phyloP scores from a whole-genome alignment of 306 rosid genomes.

The Comarum palustre region DNA sequence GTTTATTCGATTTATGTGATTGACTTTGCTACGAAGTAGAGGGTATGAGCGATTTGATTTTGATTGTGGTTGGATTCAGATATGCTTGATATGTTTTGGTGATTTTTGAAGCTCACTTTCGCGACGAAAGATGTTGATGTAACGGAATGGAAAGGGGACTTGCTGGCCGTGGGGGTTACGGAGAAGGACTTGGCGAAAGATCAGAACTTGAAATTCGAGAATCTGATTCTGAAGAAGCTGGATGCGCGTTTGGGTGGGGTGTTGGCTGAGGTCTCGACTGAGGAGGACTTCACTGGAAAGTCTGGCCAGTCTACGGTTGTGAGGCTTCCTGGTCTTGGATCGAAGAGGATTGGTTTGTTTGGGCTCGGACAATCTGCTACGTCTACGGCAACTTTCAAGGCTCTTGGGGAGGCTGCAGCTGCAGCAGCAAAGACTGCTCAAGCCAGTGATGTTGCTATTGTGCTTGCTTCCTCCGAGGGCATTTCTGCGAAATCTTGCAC shows the following conservation, averaged over 20 bases:
- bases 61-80: background rate
- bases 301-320: slow-evolving; percentile 73
- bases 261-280: slow-evolving; percentile 79
- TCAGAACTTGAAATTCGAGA: slow-evolving; percentile 59
- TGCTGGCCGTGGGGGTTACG: slow-evolving; percentile 82
- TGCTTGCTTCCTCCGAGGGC: slow-evolving; percentile 75
- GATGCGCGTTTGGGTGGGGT: slow-evolving; percentile 82
- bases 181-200: slow-evolving; percentile 75
- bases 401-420: slow-evolving; percentile 86
- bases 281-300: slow-evolving; percentile 93
- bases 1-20: background rate
- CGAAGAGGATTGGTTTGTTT: slow-evolving; percentile 81
- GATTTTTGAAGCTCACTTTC: slow-evolving; percentile 56
- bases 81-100: slow-evolving; percentile 25
- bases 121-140: slow-evolving; percentile 67
- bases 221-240: slow-evolving; percentile 66
- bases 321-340: slow-evolving; percentile 72
- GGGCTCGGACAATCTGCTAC: slow-evolving; percentile 81
- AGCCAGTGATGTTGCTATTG: slow-evolving; percentile 66
- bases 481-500: slow-evolving; percentile 51
- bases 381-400: slow-evolving; percentile 45
- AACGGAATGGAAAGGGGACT: slow-evolving; percentile 88
- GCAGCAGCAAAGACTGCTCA: slow-evolving; percentile 75
- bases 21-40: background rate
- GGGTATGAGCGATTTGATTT: background rate